Evolutionary conservation across 1,284 basidiomycete species (phyloP), one percentile per base, ranked within the genome.

Genomic region (Fomes fomentarius): DNA sequence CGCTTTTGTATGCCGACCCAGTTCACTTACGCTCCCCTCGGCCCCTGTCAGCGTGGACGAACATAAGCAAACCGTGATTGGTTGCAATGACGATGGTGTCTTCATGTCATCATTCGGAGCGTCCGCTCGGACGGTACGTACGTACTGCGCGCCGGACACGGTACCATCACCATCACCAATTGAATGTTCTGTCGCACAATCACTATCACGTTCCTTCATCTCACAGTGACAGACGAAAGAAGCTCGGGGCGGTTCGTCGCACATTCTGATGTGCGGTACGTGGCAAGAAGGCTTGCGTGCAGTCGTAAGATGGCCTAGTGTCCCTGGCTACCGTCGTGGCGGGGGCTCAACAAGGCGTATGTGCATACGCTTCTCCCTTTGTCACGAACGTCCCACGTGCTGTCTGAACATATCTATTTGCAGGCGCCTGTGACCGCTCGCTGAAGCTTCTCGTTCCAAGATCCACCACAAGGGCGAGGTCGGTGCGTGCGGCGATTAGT

Each of bases 321-420:
- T 49, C 43, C 57, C 54, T 60, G 47, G 34, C 51, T 52, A 56
- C 54, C 25, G 37, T 60, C 54, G 42, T 52, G 37, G 38, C 22
- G 40, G n/a, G n/a, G n/a, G 31, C 31, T 37, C 25, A 46, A 38
- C 57, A 43, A 42, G 33, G 47, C 33, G 47, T 26, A 45, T 44
- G 46, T 50, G 45, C 46, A 52, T 35, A 40, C 33, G 55, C 53
- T 31, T 42, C 22, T 50, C 52, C 58, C 55, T 54, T 60, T 60
- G 58, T 59, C 44, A 40, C 24, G 25, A 30, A 40, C n/a, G 26
- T 54, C 58, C 30, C 58, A 56, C 58, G 51, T 55, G 38, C 38
- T 38, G 31, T 15, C 39, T 41, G 41, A 51, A 56, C 54, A 50
- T 48, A 50, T 34, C 46, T 42, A 47, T 34, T 49, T 24, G 38